Evolutionary conservation across 306 rosid species (phyloP).

Genomic region (Prinsepia uniflora): DNA sequence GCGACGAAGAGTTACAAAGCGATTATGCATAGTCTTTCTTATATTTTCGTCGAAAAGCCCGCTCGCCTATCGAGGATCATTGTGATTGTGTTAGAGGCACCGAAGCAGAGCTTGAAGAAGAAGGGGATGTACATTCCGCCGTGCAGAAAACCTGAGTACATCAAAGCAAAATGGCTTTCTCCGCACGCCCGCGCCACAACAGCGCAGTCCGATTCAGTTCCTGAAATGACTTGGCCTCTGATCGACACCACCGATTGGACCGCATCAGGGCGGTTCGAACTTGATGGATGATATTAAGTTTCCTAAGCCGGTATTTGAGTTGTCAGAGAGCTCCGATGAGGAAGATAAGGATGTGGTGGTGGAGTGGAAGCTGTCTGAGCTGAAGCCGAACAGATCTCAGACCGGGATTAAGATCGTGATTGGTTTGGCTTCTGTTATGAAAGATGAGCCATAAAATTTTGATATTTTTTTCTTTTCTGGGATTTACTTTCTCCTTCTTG

Average conservation of each 20-base stretch:
- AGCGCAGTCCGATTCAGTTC: not conserved
- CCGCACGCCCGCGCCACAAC: constrained; percentile 33
- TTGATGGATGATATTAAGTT: constrained; percentile 14
- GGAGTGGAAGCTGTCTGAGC: constrained; percentile 52
- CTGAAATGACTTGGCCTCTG: constrained; percentile 4
- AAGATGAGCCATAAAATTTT: constrained; percentile 51
- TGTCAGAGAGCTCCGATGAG: constrained; percentile 22
- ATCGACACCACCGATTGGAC: constrained; percentile 7
- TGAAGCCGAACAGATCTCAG: constrained; percentile 36
- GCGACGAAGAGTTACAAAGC: constrained; percentile 56
- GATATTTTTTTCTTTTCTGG: not conserved
- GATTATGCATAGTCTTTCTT: constrained; percentile 60
- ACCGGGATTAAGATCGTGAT: constrained; percentile 44
- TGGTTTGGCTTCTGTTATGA: constrained; percentile 59
- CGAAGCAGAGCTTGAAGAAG: constrained; percentile 71
- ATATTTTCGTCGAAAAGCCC: constrained; percentile 57
- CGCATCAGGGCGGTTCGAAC: not conserved
- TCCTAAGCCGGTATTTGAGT: constrained; percentile 22
- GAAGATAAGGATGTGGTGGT: constrained; percentile 22
- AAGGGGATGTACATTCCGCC: constrained; percentile 77
- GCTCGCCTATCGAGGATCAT: constrained; percentile 56
- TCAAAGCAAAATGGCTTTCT: constrained; percentile 74
- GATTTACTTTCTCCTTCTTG: not conserved
- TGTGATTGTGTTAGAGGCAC: constrained; percentile 63
- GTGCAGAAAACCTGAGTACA: constrained; percentile 66